Percentiles rank a stretch among this genome's conserved stretches.
Evolutionary conservation across 164 flowering plant genomes (phyloP).

Genomic region (Protea cynaroides): DNA sequence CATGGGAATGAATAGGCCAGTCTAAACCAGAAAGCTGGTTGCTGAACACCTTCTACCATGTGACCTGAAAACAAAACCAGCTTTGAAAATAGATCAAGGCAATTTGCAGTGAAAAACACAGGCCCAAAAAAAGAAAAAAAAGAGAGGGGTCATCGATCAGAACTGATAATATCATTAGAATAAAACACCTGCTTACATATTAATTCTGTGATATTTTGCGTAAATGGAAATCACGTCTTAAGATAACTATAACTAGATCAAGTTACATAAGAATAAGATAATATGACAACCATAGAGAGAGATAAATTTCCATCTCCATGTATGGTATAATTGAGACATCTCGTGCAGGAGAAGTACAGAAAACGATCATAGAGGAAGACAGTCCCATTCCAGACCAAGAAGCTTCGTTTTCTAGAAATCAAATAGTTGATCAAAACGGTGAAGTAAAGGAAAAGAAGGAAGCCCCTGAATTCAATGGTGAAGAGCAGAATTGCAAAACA

Average conservation of each 20-base stretch:
- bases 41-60: too few species aligned
- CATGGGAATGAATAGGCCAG: too few species aligned
- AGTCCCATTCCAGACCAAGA: not conserved
- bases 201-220: not conserved
- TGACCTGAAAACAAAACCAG: too few species aligned
- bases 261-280: not conserved
- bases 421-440: not conserved
- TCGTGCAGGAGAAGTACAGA: constrained; percentile 6
- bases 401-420: not conserved
- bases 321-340: not conserved
- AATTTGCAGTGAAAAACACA: too few species aligned
- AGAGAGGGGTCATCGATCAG: not conserved
- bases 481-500: constrained; percentile 2
- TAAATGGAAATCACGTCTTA: not conserved
- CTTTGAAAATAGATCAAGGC: too few species aligned
- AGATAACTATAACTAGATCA: not conserved
- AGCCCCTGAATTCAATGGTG: not conserved
- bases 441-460: constrained; percentile 7
- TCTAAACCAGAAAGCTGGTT: too few species aligned
- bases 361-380: constrained; percentile 5
- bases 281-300: not conserved
- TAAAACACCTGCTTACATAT: not conserved
- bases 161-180: not conserved
- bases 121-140: too few species aligned
- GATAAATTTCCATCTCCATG: not conserved